Evolutionary conservation across 2,329 filamentous ascomycete genomes (phyloP), one percentile per base, ranked within the genome.

Genomic region (Whalleya microplaca): DNA sequence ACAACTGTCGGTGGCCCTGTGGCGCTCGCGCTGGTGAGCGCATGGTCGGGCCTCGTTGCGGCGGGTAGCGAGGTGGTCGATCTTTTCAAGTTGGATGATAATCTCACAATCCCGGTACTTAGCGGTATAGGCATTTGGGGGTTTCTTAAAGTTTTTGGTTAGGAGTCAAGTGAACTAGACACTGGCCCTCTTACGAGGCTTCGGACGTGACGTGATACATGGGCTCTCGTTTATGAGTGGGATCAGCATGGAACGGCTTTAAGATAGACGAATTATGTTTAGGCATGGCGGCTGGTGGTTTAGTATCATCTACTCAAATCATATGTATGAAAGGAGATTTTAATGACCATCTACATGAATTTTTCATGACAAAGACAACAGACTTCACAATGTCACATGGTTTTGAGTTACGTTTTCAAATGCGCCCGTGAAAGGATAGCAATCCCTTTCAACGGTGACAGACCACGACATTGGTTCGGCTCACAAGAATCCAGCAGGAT

Each of bases 51-150:
- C n/a, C 75, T 98, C 43, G 85, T 94, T 51, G 95, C 92, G 42
- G 91, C 92, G 54, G 87, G 87, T 44, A 97, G 92, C 69, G 95
- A 99, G 75, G 89, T 94, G 16, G 82, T 96, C 45, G 92, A 99
- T 75, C 70, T 98, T 0, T 97, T 92, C 72, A 91, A 92, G 46
- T 93, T 92, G 90, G 95, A 99, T 70, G 95, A 99, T 76, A 99
- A 99, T 75, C 79, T 99, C 66, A 98, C 94, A 48, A 99, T 99
- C 73, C 95, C 95, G 2, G 86, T 96, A 21, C 80, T 99, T 48
- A 96, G 92, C 71, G 92, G 93, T 21, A 76, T 92, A 45, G 93
- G 93, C 6, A 86, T 99, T 59, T 96, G 91, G 88, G 90, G 89
- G 0, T 97, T 99, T 73, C 81, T 98, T 67, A 96, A 90, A 77